Percentiles rank a stretch among this genome's conserved stretches.
phyloP scores from a whole-genome alignment of 2,329 filamentous ascomycete genomes.

The Cercospora brassicicola region DNA sequence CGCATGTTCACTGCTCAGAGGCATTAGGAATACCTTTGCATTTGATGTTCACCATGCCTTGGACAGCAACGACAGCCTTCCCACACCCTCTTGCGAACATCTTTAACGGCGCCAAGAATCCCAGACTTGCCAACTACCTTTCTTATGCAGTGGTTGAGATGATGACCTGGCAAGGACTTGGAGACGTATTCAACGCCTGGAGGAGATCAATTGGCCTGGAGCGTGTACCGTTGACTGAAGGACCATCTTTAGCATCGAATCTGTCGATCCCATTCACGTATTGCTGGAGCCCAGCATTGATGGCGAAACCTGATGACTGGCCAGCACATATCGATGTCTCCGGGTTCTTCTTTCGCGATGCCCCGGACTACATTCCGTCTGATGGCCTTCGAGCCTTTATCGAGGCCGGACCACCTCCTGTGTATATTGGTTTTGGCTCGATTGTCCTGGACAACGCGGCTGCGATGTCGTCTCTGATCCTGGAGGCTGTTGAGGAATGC shows the following conservation, averaged over 20 bases:
- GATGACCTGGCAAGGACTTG: conserved; percentile 65
- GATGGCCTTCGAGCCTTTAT: background rate
- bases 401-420: background rate
- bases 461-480: background rate
- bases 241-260: background rate
- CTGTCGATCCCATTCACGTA: conserved; percentile 73
- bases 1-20: no score
- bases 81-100: no score
- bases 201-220: conserved; percentile 69
- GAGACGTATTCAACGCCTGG: conserved; percentile 75
- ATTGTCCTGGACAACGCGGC: background rate
- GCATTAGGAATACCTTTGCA: no score
- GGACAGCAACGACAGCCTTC: no score
- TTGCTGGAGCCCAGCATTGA: conserved; percentile 45
- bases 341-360: background rate
- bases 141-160: conserved; percentile 77
- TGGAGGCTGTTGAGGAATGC: background rate
- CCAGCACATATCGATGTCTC: conserved; percentile 44
- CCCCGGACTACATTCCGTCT: background rate
- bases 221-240: conserved; percentile 61
- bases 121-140: conserved; percentile 62
- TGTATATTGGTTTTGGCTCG: background rate
- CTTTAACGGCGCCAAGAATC: no score
- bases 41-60: no score
- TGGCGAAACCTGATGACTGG: conserved; percentile 49